Evolutionary conservation across 2,329 filamentous ascomycete genomes (phyloP).

Genomic region (Trichoderma harzianum): DNA sequence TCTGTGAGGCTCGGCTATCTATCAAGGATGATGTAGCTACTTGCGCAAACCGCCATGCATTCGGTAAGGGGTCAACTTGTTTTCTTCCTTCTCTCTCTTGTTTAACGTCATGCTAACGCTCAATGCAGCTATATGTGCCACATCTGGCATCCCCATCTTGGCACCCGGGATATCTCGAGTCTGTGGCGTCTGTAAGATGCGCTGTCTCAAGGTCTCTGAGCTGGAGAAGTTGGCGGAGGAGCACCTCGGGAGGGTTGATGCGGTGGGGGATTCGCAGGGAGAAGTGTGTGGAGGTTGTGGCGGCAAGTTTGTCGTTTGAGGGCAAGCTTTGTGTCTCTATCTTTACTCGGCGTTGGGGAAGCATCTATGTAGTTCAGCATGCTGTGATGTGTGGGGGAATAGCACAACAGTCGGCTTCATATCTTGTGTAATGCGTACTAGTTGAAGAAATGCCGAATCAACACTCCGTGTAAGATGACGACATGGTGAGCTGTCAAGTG

Average conservation of each 20-base stretch:
- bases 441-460: not conserved
- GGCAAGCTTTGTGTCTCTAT: not conserved
- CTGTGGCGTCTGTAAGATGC: constrained; percentile 53
- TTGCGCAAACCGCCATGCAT: constrained; percentile 40
- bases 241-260: constrained; percentile 28
- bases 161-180: constrained; percentile 51
- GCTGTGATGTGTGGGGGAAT: not conserved
- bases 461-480: not conserved
- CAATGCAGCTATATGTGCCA: constrained; percentile 47
- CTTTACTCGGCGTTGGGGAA: not conserved
- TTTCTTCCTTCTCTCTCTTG: not conserved
- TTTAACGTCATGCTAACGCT: constrained; percentile 1
- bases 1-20: constrained; percentile 41
- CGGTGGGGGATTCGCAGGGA: constrained; percentile 30
- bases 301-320: constrained; percentile 40
- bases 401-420: not conserved
- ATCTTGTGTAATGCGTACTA: not conserved
- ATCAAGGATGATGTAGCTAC: constrained; percentile 34
- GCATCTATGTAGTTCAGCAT: not conserved
- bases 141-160: constrained; percentile 53
- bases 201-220: constrained; percentile 46
- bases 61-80: constrained; percentile 32
- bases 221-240: constrained; percentile 35
- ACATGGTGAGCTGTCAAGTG: not conserved
- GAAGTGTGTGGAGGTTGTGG: constrained; percentile 41